A percentile compares a stretch with the other conserved stretches of the same genome.
Conservation (phyloP, 2,329 filamentous ascomycete species). For the Huntiella abstrusa region DNA sequence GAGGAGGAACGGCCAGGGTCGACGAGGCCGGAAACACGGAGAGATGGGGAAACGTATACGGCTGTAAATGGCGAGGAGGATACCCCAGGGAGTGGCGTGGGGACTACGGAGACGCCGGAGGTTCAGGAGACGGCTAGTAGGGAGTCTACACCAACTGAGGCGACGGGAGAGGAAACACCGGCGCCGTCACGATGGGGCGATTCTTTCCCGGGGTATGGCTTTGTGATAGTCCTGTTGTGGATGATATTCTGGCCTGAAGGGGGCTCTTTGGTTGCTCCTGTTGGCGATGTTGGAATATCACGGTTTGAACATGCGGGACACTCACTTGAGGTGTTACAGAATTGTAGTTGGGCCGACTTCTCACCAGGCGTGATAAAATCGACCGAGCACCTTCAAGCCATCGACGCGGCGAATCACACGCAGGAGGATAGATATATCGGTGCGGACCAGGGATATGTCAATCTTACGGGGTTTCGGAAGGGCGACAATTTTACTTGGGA, state of each 20-base stretch:
- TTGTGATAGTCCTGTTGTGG: constrained; percentile 9
- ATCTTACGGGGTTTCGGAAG: constrained; percentile 58
- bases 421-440: constrained; percentile 9
- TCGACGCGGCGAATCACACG: constrained; percentile 1
- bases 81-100: not conserved
- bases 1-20: no score
- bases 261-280: constrained; percentile 17
- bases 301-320: constrained; percentile 33
- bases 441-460: constrained; percentile 29
- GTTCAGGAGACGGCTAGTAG: no score
- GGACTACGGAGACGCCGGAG: not conserved
- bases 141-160: not conserved
- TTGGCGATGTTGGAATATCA: constrained; percentile 15
- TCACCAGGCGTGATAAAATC: constrained; percentile 19
- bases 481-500: constrained; percentile 66
- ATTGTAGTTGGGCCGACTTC: constrained; percentile 42
- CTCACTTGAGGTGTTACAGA: constrained; percentile 34
- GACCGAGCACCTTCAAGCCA: not conserved
- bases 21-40: no score
- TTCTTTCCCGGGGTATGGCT: constrained; percentile 7
- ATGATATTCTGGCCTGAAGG: constrained; percentile 9
- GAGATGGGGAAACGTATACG: no score
- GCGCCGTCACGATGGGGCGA: not conserved
- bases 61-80: not conserved
- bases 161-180: not conserved